Conservation (phyloP, 208 protist genomes). For the Endotrypanum monterogeii region DNA sequence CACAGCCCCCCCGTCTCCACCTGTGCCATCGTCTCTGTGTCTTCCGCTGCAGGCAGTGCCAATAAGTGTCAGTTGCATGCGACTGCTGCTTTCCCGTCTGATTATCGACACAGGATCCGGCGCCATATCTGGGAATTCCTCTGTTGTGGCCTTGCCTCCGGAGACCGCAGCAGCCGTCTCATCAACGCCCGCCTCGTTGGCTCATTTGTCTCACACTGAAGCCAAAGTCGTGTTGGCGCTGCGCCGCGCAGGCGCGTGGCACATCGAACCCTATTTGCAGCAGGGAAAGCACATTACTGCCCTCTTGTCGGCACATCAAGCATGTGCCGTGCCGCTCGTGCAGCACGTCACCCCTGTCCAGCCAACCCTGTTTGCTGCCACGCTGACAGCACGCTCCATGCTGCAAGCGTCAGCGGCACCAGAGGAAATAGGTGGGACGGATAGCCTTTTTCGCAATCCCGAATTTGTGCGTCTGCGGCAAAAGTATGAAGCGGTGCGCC, state of each 20-base stretch:
- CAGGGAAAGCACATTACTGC: slow-evolving; percentile 30
- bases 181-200: background rate
- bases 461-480: slow-evolving; percentile 23
- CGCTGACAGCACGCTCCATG: slow-evolving; percentile 20
- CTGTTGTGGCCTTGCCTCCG: background rate
- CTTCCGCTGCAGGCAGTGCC: slow-evolving; percentile 23
- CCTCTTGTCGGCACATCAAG: slow-evolving; percentile 44
- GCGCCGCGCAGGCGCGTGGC: slow-evolving; percentile 34
- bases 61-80: slow-evolving; percentile 29
- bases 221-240: slow-evolving; percentile 28
- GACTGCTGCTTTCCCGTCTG: slow-evolving; percentile 16
- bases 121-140: background rate
- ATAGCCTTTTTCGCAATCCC: slow-evolving; percentile 25
- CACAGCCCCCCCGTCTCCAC: slow-evolving; percentile 8
- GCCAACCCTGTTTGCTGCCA: slow-evolving; percentile 9
- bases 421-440: slow-evolving; percentile 10
- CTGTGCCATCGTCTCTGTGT: background rate
- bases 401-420: slow-evolving; percentile 8
- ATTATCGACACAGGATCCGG: slow-evolving; percentile 1
- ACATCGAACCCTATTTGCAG: slow-evolving; percentile 49
- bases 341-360: slow-evolving; percentile 1
- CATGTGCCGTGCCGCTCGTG: slow-evolving; percentile 39
- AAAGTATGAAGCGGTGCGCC: slow-evolving; percentile 23
- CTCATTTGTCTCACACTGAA: slow-evolving; percentile 26
- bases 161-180: background rate